These are phyloP conservation scores for Debaryomyces singareniensis DNA, from an alignment of 1,139 yeast genomes.

Conservation along the genomic window DNA sequence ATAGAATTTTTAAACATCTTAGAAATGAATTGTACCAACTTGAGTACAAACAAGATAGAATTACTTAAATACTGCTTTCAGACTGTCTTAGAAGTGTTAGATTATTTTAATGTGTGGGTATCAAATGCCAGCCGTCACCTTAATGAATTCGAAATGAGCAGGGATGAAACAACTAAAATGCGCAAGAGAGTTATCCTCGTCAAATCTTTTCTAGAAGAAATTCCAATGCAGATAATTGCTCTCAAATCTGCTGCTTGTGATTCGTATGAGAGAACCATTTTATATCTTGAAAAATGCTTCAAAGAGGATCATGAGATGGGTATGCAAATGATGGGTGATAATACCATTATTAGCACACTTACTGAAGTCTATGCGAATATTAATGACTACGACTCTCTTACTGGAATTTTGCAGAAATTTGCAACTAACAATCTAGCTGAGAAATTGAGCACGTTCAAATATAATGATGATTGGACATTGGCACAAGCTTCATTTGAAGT, in stretches of 20 bases:
- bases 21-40: slow-evolving; percentile 26
- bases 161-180: slow-evolving; percentile 13
- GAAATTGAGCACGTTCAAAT: slow-evolving; percentile 73
- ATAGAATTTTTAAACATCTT: slow-evolving; percentile 57
- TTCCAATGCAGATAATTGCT: slow-evolving; percentile 71
- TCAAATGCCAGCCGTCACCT: slow-evolving; percentile 30
- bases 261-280: slow-evolving; percentile 83
- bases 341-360: slow-evolving; percentile 47
- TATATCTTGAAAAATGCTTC: slow-evolving; percentile 75
- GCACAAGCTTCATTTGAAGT: slow-evolving; percentile 85
- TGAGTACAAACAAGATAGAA: slow-evolving; percentile 47
- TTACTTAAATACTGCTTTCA: slow-evolving; percentile 61
- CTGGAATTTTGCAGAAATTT: slow-evolving; percentile 75
- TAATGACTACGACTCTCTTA: slow-evolving; percentile 85
- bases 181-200: slow-evolving; percentile 28
- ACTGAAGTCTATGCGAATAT: slow-evolving; percentile 80
- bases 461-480: slow-evolving; percentile 79
- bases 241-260: slow-evolving; percentile 75
- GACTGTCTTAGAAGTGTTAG: slow-evolving; percentile 70
- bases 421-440: slow-evolving; percentile 65
- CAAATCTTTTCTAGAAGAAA: slow-evolving; percentile 41
- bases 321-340: slow-evolving; percentile 18
- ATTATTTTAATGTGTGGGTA: slow-evolving; percentile 78
- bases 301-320: slow-evolving; percentile 37
- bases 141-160: slow-evolving; percentile 16